These are phyloP conservation scores for Nemania diffusa DNA, from an alignment of 2,329 filamentous ascomycete species.

Conservation along the genomic window DNA sequence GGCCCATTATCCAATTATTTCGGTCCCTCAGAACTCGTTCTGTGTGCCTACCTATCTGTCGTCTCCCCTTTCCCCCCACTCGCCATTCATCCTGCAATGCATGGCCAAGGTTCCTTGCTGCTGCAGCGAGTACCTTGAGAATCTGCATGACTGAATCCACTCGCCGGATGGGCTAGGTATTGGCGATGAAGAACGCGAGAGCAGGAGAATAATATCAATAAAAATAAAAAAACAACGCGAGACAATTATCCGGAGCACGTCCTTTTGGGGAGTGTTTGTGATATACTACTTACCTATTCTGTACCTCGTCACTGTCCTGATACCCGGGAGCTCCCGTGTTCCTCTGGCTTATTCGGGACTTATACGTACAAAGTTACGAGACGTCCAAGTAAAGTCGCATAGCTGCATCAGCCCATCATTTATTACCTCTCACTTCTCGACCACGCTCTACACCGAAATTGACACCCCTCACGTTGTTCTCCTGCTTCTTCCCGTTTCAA, in stretches of 20 bases:
- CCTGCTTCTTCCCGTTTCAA: constrained; percentile 22
- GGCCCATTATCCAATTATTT: constrained; percentile 15
- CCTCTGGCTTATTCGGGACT: not conserved
- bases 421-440: constrained; percentile 6
- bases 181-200: constrained; percentile 10
- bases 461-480: constrained; percentile 14
- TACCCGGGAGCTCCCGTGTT: not conserved
- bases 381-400: constrained; percentile 10
- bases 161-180: constrained; percentile 17
- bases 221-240: constrained; percentile 12
- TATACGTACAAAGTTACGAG: not conserved
- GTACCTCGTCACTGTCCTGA: constrained; percentile 21
- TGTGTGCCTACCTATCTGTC: constrained; percentile 16
- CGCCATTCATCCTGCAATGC: constrained; percentile 31
- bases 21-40: not conserved
- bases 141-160: constrained; percentile 37
- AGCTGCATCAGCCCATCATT: constrained; percentile 21
- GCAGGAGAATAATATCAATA: no score
- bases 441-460: constrained; percentile 32
- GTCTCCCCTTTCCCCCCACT: constrained; percentile 11
- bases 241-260: constrained; percentile 30
- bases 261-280: not conserved
- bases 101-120: constrained; percentile 33
- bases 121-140: constrained; percentile 24
- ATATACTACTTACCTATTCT: not conserved